Conservation (phyloP, 352 stramenopile species). For the Globisporangium cystogenes region DNA sequence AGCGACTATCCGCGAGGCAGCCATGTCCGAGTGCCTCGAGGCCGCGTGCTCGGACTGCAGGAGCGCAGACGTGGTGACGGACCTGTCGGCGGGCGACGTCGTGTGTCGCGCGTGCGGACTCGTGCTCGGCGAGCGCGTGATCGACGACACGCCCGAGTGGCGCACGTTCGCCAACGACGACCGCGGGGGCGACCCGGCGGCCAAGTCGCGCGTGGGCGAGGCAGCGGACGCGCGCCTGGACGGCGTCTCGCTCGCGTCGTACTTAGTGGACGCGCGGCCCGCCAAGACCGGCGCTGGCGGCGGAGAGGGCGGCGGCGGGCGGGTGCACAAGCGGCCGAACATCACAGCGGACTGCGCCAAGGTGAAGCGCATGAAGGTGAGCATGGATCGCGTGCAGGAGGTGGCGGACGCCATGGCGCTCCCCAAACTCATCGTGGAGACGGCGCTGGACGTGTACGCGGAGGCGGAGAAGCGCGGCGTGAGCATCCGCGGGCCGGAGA, state of each 20-base stretch:
- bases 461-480: conserved; percentile 63
- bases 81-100: conserved; percentile 75
- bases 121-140: conserved; percentile 84
- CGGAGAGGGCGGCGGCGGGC: conserved; percentile 15
- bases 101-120: conserved; percentile 79
- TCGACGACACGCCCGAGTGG: conserved; percentile 87
- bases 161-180: conserved; percentile 87
- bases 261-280: conserved; percentile 56
- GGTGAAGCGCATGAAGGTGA: conserved; percentile 62
- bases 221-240: conserved; percentile 53
- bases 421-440: conserved; percentile 67
- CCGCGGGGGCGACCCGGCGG: conserved; percentile 65
- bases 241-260: conserved; percentile 57
- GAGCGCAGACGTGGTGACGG: conserved; percentile 72
- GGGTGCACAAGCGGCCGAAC: conserved; percentile 49
- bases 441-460: conserved; percentile 61
- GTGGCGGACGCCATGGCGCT: conserved; percentile 61
- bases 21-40: conserved; percentile 60
- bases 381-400: conserved; percentile 59
- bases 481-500: conserved; percentile 56
- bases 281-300: conserved; percentile 12
- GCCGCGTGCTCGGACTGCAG: conserved; percentile 61
- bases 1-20: too few relatives aligned
- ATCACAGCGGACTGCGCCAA: conserved; percentile 53
- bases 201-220: conserved; percentile 79